Evolutionary conservation across 2,329 filamentous ascomycete species (phyloP).

Genomic region (Helotiales sp.): DNA sequence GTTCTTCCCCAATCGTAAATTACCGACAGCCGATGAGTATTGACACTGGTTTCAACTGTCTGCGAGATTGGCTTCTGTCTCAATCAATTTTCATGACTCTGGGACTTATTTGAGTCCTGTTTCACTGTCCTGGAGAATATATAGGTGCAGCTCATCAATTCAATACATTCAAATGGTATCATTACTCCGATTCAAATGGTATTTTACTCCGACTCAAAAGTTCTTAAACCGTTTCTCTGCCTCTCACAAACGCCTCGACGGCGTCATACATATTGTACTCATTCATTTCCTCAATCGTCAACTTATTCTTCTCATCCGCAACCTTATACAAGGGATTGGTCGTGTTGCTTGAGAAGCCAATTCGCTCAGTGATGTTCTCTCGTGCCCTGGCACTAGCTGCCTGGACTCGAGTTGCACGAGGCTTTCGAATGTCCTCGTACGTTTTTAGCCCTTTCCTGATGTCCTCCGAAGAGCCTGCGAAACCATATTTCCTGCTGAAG

Average conservation of each 20-base stretch:
- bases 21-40: no score
- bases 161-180: not conserved
- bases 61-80: no score
- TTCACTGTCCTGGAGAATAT: no score
- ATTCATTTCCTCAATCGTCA: slow-evolving; percentile 72
- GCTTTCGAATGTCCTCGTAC: slow-evolving; percentile 54
- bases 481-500: slow-evolving; percentile 36
- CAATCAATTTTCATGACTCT: no score
- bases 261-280: slow-evolving; percentile 60
- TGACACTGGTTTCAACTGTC: no score
- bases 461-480: slow-evolving; percentile 42
- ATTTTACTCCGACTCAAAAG: not conserved
- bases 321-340: slow-evolving; percentile 58
- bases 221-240: not conserved
- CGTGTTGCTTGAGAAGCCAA: slow-evolving; percentile 64
- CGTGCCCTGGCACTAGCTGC: slow-evolving; percentile 56
- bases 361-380: slow-evolving; percentile 63
- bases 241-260: slow-evolving; percentile 38
- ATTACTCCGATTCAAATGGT: not conserved
- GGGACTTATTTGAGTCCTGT: no score
- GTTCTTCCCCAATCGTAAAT: no score
- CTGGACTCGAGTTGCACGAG: slow-evolving; percentile 56
- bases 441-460: slow-evolving; percentile 47
- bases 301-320: slow-evolving; percentile 57
- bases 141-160: no score